Conservation (phyloP, 192 early-diverging fungal genomes). For the Coemansia sp. region DNA sequence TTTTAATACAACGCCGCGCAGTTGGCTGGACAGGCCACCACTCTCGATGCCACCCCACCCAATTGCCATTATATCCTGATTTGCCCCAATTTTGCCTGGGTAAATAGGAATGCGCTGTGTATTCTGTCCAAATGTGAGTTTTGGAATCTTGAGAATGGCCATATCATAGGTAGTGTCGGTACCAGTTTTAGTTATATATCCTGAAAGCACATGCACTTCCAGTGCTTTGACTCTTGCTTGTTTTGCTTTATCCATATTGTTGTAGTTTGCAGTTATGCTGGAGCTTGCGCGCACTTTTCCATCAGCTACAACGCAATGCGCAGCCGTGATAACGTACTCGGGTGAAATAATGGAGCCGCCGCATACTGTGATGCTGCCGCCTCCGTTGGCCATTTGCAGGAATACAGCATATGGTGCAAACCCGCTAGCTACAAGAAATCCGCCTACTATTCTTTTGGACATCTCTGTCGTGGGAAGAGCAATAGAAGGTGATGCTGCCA, state of each 20-base stretch:
- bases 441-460: constrained; percentile 10
- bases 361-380: constrained; percentile 13
- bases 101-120: constrained; percentile 22
- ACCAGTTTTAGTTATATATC: constrained; percentile 6
- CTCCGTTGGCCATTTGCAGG: not conserved
- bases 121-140: not conserved
- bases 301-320: constrained; percentile 29
- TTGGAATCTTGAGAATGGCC: constrained; percentile 27
- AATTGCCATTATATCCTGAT: constrained; percentile 33
- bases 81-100: constrained; percentile 12
- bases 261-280: constrained; percentile 20
- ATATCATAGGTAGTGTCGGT: constrained; percentile 20
- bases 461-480: no score
- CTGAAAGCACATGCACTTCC: constrained; percentile 15
- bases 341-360: constrained; percentile 39
- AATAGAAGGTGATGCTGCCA: no score
- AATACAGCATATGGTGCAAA: constrained; percentile 21
- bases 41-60: constrained; percentile 43
- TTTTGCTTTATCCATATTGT: constrained; percentile 18
- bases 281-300: not conserved
- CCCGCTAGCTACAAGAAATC: constrained; percentile 14
- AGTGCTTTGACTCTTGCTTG: constrained; percentile 10
- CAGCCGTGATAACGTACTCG: constrained; percentile 34
- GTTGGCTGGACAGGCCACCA: constrained; percentile 13
- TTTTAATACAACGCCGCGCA: constrained; percentile 21